A percentile compares a stretch with the other conserved stretches of the same genome.
Evolutionary conservation across 306 rosid genomes (phyloP).

Genomic region (Acacia acuminata): DNA sequence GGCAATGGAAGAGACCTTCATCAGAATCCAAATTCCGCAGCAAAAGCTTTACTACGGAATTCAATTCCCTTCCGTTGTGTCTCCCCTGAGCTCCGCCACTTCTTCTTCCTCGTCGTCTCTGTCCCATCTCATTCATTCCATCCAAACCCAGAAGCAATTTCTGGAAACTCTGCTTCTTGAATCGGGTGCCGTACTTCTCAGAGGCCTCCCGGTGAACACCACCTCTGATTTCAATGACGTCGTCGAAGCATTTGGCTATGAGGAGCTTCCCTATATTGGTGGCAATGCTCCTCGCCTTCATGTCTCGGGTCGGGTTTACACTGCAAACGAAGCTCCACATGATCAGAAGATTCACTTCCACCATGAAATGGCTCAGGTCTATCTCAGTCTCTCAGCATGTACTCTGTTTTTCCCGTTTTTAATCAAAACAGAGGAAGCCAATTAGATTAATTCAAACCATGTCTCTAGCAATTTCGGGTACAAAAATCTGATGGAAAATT

Average conservation of each 20-base stretch:
- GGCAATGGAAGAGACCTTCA: slow-evolving; percentile 28
- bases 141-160: slow-evolving; percentile 47
- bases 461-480: too few species aligned
- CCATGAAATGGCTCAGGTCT: slow-evolving; percentile 81
- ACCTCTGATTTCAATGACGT: slow-evolving; percentile 78
- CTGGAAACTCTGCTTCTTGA: slow-evolving; percentile 55
- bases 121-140: slow-evolving; percentile 36
- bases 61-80: slow-evolving; percentile 42
- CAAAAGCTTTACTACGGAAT: slow-evolving; percentile 61
- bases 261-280: slow-evolving; percentile 83
- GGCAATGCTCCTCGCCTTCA: slow-evolving; percentile 80
- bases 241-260: slow-evolving; percentile 74
- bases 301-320: slow-evolving; percentile 77
- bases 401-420: too few species aligned
- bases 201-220: slow-evolving; percentile 57
- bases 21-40: slow-evolving; percentile 50
- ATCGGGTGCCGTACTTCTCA: slow-evolving; percentile 71
- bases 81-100: slow-evolving; percentile 25
- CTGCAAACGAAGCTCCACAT: slow-evolving; percentile 89
- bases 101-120: slow-evolving; percentile 20
- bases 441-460: not conserved
- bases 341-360: slow-evolving; percentile 89
- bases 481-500: too few species aligned
- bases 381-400: not conserved
- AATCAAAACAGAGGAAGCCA: too few species aligned